Evolutionary conservation across 257 asterid genomes (phyloP).

Genomic region (Leptodermis oblonga): DNA sequence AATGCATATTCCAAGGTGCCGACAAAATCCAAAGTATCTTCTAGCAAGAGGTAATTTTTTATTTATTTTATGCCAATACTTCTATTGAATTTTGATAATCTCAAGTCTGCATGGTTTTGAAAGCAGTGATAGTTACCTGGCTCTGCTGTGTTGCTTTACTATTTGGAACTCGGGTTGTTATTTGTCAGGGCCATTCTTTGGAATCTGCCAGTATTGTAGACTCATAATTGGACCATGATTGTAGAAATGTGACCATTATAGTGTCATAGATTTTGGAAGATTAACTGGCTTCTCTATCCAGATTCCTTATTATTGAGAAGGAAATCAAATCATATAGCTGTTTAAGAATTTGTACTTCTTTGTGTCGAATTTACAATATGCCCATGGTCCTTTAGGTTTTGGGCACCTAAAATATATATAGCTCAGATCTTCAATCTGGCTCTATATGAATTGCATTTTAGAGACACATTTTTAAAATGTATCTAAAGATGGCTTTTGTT

Average conservation of each 20-base stretch:
- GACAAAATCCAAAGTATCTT: conserved; percentile 51
- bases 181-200: not conserved
- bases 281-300: not conserved
- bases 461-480: no score
- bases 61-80: conserved; percentile 2
- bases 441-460: no score
- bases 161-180: not conserved
- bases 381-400: not conserved
- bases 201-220: not conserved
- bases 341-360: not conserved
- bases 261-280: not conserved
- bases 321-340: not conserved
- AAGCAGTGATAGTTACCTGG: not conserved
- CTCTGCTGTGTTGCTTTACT: not conserved
- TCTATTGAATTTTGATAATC: not conserved
- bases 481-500: no score
- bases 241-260: not conserved
- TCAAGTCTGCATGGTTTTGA: not conserved
- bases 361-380: not conserved
- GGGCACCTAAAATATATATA: not conserved
- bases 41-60: conserved; percentile 54
- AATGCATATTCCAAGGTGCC: conserved; percentile 75
- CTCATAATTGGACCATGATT: not conserved
- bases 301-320: not conserved
- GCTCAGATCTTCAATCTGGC: not conserved